Evolutionary conservation across 352 stramenopile species (phyloP).

Genomic region (Phytophthora lateralis): DNA sequence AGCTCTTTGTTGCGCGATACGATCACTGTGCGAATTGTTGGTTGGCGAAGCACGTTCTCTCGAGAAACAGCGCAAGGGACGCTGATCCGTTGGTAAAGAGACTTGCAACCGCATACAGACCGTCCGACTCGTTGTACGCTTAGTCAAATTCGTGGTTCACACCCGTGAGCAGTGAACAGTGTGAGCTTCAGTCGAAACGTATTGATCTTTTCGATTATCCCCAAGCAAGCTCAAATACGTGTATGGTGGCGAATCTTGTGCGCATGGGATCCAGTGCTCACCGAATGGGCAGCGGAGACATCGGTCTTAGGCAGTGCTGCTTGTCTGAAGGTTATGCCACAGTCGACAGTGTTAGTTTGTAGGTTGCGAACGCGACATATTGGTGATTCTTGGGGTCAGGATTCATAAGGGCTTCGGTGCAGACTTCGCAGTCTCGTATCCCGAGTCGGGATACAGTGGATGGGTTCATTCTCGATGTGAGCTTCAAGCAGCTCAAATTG

Average conservation of each 20-base stretch:
- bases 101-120: conserved; percentile 21
- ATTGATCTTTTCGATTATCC: neutral
- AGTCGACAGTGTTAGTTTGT: neutral
- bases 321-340: too few relatives aligned
- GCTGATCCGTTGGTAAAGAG: conserved; percentile 23
- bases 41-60: conserved; percentile 26
- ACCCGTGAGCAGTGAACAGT: too few relatives aligned
- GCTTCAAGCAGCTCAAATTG: conserved; percentile 3
- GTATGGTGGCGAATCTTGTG: too few relatives aligned
- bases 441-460: neutral
- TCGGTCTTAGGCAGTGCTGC: too few relatives aligned
- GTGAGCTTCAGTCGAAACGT: too few relatives aligned
- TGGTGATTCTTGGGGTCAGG: neutral
- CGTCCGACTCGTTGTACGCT: conserved; percentile 31
- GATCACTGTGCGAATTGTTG: neutral
- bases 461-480: too few relatives aligned
- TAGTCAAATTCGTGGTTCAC: too few relatives aligned
- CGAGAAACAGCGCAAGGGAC: conserved; percentile 14
- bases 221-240: neutral
- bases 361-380: neutral
- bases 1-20: neutral
- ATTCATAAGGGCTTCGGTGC: neutral
- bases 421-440: conserved; percentile 1
- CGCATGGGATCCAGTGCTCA: too few relatives aligned
- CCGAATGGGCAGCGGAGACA: too few relatives aligned